Base-by-base conservation (phyloP, 2,329 filamentous ascomycete genomes). In the Pseudogymnoascus sp. region DNA sequence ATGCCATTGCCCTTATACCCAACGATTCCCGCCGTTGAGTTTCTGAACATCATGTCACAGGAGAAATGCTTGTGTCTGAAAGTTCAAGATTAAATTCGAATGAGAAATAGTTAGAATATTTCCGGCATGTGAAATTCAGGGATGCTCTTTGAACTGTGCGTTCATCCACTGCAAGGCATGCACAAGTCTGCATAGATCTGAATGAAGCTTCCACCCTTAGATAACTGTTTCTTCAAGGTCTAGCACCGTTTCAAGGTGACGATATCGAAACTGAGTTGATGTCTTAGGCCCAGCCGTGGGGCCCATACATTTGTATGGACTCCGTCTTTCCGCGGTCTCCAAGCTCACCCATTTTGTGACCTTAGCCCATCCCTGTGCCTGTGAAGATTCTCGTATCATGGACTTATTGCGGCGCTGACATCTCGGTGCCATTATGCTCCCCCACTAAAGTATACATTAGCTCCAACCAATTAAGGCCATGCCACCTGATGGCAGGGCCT, bases 391-490 rank as follows among this genome's bases (percentile, higher is more conserved):
- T 56, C 50, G 50, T 56, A 56, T 56, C n/a, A 8, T 11, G 35
- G 28, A 7, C 28, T 56, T 56, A 56, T 56, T 56, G 16, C 28
- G 28, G 50, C n/a, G 28, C 50, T 33, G 50, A 14, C 50, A 56
- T 56, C 50, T 56, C 50, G n/a, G 50, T 56, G n/a, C 50, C 16
- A 22, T 56, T 56, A 11, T 56, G 10, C 11, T 56, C 50, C 7
- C 50, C 50, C 28, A 56, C 50, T 56, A 14, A 56, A 35, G 50
- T 56, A 33, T 56, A 35, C 35, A 56, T 56, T 56, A 56, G 50
- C 50, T 33, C n/a, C 14, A 22, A n/a, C 28, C 28, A 33, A 19
- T 56, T 19, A 33, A 14, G 50, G 16, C 28, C 28, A 56, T 56
- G 16, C 50, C 50, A 35, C 50, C 28, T 56, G 6, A 56, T 56